These are phyloP conservation scores for Camellia sinensis DNA, from an alignment of 148 eudicot genomes.

Conservation along the genomic window DNA sequence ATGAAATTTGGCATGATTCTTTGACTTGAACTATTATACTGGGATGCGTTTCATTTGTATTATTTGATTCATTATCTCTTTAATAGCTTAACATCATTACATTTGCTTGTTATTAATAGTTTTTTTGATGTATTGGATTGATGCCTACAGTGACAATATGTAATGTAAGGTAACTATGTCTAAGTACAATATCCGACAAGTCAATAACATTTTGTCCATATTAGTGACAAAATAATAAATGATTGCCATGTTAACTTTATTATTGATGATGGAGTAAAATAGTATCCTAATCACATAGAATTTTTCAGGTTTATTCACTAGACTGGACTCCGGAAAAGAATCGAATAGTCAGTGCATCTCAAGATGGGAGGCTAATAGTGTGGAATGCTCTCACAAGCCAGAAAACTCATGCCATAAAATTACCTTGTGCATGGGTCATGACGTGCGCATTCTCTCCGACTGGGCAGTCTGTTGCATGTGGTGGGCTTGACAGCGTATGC, in stretches of 20 bases:
- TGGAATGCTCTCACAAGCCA: conserved; percentile 99
- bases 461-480: conserved; percentile 96
- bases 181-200: neutral
- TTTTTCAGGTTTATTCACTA: conserved; percentile 75
- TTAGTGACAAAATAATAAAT: neutral
- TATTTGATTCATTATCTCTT: no score
- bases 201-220: neutral
- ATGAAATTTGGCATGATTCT: no score
- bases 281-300: conserved; percentile 9
- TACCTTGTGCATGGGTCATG: conserved; percentile 99
- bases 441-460: conserved; percentile 94
- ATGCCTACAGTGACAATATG: neutral
- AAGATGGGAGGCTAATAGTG: conserved; percentile 93
- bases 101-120: neutral
- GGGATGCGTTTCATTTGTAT: no score
- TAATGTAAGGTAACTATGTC: neutral
- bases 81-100: neutral
- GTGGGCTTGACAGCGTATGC: conserved; percentile 93
- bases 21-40: no score
- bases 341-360: conserved; percentile 97
- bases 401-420: conserved; percentile 92
- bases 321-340: conserved; percentile 96
- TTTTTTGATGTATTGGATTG: neutral
- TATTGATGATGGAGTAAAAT: neutral
- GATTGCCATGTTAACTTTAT: neutral